phyloP scores from a whole-genome alignment of 257 asterid genomes.

The Verbena officinalis region DNA sequence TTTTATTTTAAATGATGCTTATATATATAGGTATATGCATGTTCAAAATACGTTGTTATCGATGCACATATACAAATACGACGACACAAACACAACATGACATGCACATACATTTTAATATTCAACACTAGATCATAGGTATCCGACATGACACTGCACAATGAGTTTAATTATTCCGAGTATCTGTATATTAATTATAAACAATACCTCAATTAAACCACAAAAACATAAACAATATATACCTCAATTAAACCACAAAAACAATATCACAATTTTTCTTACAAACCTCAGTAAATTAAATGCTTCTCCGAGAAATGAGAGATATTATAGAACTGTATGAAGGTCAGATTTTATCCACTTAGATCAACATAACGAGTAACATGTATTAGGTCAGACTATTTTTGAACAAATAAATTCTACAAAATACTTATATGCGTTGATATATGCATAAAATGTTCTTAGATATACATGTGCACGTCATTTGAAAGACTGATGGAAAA shows the following conservation, averaged over 20 bases:
- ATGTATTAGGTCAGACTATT: conserved; percentile 5
- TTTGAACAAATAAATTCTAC: conserved; percentile 23
- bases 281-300: conserved; percentile 20
- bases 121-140: not conserved
- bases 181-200: too few relatives aligned
- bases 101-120: too few relatives aligned
- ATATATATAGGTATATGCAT: not conserved
- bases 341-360: too few relatives aligned
- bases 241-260: too few relatives aligned
- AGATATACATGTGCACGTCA: conserved; percentile 32
- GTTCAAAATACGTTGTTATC: too few relatives aligned
- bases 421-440: conserved; percentile 29
- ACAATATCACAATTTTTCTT: conserved; percentile 4
- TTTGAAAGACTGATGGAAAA: conserved; percentile 28
- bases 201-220: too few relatives aligned
- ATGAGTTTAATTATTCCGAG: too few relatives aligned
- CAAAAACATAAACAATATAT: not conserved
- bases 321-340: not conserved
- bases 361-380: conserved; percentile 8
- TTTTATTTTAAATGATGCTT: not conserved
- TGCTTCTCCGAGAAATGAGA: not conserved
- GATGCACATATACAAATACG: too few relatives aligned
- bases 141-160: too few relatives aligned
- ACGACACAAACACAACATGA: too few relatives aligned
- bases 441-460: not conserved